phyloP scores from a whole-genome alignment of 1,284 basidiomycete species.

The Ustanciosporium gigantosporum region DNA sequence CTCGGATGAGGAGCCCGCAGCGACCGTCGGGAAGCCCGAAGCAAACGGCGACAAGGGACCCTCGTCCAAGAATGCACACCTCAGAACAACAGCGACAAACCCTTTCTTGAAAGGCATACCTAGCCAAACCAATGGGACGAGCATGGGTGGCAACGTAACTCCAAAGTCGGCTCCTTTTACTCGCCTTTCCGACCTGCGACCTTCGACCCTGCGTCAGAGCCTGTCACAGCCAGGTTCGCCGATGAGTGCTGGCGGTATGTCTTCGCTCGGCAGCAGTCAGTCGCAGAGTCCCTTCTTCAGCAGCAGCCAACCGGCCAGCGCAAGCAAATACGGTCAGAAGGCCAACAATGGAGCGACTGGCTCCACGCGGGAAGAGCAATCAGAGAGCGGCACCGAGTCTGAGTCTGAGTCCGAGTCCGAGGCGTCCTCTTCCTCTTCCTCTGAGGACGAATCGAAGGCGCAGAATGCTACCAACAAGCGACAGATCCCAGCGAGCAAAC shows the following conservation, averaged over 20 bases:
- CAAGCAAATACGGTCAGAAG: too few species aligned
- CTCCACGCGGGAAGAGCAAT: neutral
- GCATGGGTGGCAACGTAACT: neutral
- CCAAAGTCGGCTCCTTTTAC: constrained; percentile 30
- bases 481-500: constrained; percentile 1
- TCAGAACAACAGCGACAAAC: constrained; percentile 7
- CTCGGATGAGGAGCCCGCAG: neutral
- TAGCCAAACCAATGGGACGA: constrained; percentile 2
- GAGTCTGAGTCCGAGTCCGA: neutral
- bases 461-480: neutral
- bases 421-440: constrained; percentile 10
- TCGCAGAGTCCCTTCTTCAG: constrained; percentile 13
- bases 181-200: constrained; percentile 44
- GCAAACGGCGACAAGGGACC: too few species aligned
- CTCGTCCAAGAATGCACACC: neutral
- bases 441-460: neutral
- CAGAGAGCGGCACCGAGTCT: neutral
- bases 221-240: constrained; percentile 41
- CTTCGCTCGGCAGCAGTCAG: constrained; percentile 5
- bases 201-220: constrained; percentile 36
- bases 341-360: too few species aligned
- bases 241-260: constrained; percentile 15
- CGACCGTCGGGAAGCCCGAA: too few species aligned
- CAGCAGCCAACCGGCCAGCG: constrained; percentile 1
- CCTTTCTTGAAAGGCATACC: constrained; percentile 17